Percentiles rank a stretch among this genome's conserved stretches.
Evolutionary conservation across 192 early-diverging fungal genomes (phyloP).

Genomic region (Coemansia sp.): DNA sequence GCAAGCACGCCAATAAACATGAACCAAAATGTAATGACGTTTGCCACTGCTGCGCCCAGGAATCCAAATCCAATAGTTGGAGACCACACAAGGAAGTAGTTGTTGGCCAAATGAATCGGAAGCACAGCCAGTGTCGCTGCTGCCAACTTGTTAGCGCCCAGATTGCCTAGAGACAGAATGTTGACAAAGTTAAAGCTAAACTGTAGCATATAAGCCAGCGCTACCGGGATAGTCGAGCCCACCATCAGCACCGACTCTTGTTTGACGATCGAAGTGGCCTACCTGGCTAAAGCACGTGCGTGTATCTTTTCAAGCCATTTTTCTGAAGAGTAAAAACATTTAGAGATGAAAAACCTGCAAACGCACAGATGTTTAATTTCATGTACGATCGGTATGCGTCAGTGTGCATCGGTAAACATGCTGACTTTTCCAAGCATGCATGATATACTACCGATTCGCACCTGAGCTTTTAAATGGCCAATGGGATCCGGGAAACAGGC

Average conservation of each 20-base stretch:
- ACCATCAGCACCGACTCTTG: no score
- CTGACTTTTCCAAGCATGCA: background rate
- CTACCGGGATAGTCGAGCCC: conserved; percentile 55
- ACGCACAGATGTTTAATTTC: background rate
- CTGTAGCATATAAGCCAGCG: conserved; percentile 62
- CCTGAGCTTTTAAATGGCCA: background rate
- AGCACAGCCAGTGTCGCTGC: conserved; percentile 67
- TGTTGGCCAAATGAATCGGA: conserved; percentile 73
- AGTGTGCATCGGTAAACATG: background rate
- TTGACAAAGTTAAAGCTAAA: conserved; percentile 65
- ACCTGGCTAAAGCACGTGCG: no score
- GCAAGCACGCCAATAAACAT: conserved; percentile 62
- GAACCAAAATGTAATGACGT: conserved; percentile 71
- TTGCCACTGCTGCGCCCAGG: conserved; percentile 82
- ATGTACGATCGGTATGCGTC: background rate
- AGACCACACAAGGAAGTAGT: conserved; percentile 82
- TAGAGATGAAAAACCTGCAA: background rate
- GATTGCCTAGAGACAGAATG: conserved; percentile 64
- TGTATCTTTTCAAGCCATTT: no score
- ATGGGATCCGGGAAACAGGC: background rate
- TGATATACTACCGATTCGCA: background rate
- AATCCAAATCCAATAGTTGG: conserved; percentile 68
- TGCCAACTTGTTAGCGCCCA: conserved; percentile 65
- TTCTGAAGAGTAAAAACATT: no score
- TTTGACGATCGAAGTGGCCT: no score